Evolutionary conservation across 2,329 filamentous ascomycete species (phyloP).

Genomic region (Penicillium aurantiogriseum): DNA sequence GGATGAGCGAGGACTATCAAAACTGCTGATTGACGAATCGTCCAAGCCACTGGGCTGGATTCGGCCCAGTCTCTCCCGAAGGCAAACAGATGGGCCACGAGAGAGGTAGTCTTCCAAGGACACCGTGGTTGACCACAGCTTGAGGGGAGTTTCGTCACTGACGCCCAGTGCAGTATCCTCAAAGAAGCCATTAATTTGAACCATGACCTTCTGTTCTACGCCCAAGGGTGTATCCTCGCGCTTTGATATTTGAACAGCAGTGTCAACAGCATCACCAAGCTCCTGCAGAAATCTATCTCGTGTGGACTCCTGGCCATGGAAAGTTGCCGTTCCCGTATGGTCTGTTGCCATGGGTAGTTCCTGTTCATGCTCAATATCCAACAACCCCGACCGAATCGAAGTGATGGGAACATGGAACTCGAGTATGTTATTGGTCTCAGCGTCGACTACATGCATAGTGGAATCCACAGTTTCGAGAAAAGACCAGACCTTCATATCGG

Average conservation of each 20-base stretch:
- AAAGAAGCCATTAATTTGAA: constrained; percentile 62
- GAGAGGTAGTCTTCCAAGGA: constrained; percentile 50
- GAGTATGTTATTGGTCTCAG: constrained; percentile 43
- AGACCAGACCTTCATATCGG: constrained; percentile 61
- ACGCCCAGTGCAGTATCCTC: constrained; percentile 58
- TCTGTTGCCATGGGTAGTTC: constrained; percentile 34
- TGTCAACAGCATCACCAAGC: constrained; percentile 19
- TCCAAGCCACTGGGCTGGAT: constrained; percentile 26
- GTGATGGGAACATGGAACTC: constrained; percentile 61
- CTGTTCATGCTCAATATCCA: constrained; percentile 35
- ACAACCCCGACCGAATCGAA: constrained; percentile 44
- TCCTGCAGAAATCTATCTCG: constrained; percentile 29
- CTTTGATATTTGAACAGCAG: constrained; percentile 27
- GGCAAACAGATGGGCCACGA: constrained; percentile 56
- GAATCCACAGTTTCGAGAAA: constrained; percentile 64
- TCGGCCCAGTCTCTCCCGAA: constrained; percentile 52
- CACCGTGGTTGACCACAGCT: constrained; percentile 33
- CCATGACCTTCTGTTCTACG: constrained; percentile 54
- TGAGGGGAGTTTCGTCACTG: constrained; percentile 42
- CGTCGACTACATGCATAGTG: constrained; percentile 47
- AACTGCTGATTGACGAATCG: constrained; percentile 33
- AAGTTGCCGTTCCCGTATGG: constrained; percentile 32
- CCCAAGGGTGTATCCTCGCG: constrained; percentile 47
- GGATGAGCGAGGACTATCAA: constrained; percentile 29
- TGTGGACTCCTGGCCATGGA: constrained; percentile 30